Evolutionary conservation across 2,329 filamentous ascomycete genomes (phyloP), one percentile per base, ranked within the genome.

Genomic region (Fusarium gaditjirri): DNA sequence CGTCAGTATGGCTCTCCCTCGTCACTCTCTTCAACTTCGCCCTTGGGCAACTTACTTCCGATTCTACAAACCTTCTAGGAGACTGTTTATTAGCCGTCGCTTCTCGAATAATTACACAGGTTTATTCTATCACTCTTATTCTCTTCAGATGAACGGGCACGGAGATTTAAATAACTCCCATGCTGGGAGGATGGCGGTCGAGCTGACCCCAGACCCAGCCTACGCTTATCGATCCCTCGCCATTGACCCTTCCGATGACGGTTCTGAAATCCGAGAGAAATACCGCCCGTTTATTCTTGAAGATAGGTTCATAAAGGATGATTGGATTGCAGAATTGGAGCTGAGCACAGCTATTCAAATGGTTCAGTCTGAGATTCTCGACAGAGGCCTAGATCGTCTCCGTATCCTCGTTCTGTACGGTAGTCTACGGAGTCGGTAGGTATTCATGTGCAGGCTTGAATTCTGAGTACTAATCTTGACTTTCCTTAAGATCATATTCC

Each of bases 281-380:
- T 35, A 50, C 3, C 47, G 47, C 0, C 6, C 29, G 3, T 50
- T 50, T 25, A 3, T 50, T 25, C 47, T 50, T 21, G 12, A 50
- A 4, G 4, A 11, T 0, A 16, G 35, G 3, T 2, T 4, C 0
- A 2, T 8, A 0, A 35, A 50, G 2, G 17, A 50, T 14, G 31
- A 35, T 14, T 50, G 47, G 47, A 17, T 35, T 8, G n/a, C 47
- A 25, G 31, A 50, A 21, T 25, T 35, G 8, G 47, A 50, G 31
- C 2, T 50, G 12, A 50, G 47, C n/a, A 50, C 47, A 4, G 31
- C 12, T 10, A 35, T 35, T 1, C 16, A 25, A 25, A 50, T 35
- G n/a, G 47, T 35, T 21, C n/a, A 50, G 17, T 25, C n/a, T 0
- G 47, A 25, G 17, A 35, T 50, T 35, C n/a, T 50, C 17, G 6